phyloP scores from a whole-genome alignment of 2,329 filamentous ascomycete species.

The Fusarium avenaceum region DNA sequence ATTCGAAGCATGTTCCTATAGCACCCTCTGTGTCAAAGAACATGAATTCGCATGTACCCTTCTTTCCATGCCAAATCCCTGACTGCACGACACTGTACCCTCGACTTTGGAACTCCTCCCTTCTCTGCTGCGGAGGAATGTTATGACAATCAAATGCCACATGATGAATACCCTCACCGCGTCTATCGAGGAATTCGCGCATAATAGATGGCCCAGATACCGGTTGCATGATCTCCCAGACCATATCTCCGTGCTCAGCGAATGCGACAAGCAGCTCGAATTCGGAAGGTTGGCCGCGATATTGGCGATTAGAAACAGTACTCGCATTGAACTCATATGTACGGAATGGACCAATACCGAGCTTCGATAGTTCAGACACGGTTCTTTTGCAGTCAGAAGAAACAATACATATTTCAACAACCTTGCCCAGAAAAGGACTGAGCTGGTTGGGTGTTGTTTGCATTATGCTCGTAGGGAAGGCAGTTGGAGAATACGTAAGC shows the following conservation, averaged over 20 bases:
- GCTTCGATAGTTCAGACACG: background rate
- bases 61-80: slow-evolving; percentile 5
- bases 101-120: background rate
- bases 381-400: background rate
- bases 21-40: slow-evolving; percentile 7
- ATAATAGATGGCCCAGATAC: background rate
- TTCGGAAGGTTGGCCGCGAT: background rate
- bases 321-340: background rate
- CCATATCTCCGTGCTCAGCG: background rate
- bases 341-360: background rate
- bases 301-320: background rate
- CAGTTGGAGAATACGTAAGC: no score
- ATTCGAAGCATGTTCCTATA: slow-evolving; percentile 4
- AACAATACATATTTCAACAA: slow-evolving; percentile 6
- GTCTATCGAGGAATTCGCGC: background rate
- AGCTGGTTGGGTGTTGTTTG: background rate
- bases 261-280: background rate
- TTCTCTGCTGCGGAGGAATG: background rate
- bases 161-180: background rate
- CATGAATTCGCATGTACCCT: slow-evolving; percentile 7
- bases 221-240: slow-evolving; percentile 13
- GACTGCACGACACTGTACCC: background rate
- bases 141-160: slow-evolving; percentile 6
- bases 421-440: background rate
- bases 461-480: no score